Evolutionary conservation across 2,329 filamentous ascomycete genomes (phyloP).

Genomic region (Neonectria neomacrospora): DNA sequence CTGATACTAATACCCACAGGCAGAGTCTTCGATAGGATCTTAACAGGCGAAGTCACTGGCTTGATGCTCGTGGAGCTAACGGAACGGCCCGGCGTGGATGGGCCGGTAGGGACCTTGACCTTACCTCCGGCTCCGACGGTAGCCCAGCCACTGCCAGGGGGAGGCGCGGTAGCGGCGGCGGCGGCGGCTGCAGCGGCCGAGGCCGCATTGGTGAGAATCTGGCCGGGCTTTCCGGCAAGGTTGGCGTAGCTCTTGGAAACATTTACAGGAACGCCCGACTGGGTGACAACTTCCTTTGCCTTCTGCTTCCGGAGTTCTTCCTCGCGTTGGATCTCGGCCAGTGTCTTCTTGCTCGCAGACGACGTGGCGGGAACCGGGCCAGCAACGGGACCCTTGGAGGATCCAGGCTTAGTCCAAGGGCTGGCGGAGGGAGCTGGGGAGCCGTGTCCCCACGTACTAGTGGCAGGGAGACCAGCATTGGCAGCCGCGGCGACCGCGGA

Average conservation of each 20-base stretch:
- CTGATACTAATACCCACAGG: constrained; percentile 56
- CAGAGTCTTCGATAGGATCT: constrained; percentile 63
- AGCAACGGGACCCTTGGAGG: constrained; percentile 53
- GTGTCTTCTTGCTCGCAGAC: constrained; percentile 78
- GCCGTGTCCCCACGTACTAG: constrained; percentile 87
- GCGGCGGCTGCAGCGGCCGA: constrained; percentile 46
- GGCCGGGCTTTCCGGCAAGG: constrained; percentile 80
- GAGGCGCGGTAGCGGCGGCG: constrained; percentile 53
- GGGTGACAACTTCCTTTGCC: constrained; percentile 62
- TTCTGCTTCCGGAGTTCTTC: constrained; percentile 85
- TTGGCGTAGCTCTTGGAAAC: constrained; percentile 92
- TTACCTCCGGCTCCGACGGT: constrained; percentile 96
- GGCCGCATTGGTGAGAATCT: constrained; percentile 51
- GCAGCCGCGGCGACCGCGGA: constrained; percentile 57
- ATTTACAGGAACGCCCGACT: constrained; percentile 59
- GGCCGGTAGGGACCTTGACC: constrained; percentile 77
- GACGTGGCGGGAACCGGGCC: constrained; percentile 38
- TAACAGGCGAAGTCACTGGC: constrained; percentile 57
- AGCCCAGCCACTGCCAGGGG: constrained; percentile 77
- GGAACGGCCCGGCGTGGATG: constrained; percentile 61
- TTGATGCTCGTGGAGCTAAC: constrained; percentile 58
- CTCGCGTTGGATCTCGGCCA: constrained; percentile 96
- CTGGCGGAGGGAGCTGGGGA: constrained; percentile 75
- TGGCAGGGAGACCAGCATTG: constrained; percentile 77
- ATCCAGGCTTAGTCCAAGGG: constrained; percentile 75